These are phyloP conservation scores for Arthroderma uncinatum DNA, from an alignment of 2,329 filamentous ascomycete species.

Conservation along the genomic window DNA sequence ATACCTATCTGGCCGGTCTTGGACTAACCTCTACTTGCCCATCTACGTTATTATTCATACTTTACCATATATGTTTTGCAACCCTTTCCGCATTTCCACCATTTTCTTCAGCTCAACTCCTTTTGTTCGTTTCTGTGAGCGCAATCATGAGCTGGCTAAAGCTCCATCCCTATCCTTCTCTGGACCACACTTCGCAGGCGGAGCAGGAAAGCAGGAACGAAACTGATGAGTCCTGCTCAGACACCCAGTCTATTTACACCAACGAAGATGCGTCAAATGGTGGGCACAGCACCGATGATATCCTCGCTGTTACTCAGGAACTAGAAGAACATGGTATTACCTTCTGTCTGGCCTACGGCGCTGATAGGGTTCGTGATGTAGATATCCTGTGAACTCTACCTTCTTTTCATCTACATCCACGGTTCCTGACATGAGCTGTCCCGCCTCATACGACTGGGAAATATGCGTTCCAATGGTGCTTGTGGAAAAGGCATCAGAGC, in stretches of 20 bases:
- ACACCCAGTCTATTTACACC: conserved; percentile 8
- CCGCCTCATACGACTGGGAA: conserved; percentile 20
- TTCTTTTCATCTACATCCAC: background rate
- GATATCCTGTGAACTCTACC: conserved; percentile 11
- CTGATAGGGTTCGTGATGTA: conserved; percentile 21
- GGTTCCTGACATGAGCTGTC: background rate
- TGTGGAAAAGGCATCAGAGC: conserved; percentile 17
- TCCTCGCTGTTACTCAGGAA: conserved; percentile 20
- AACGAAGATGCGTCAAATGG: conserved; percentile 13
- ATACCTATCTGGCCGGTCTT: no score
- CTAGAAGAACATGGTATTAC: conserved; percentile 22
- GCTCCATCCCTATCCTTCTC: background rate
- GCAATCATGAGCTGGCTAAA: background rate
- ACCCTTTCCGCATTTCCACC: no score
- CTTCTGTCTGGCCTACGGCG: conserved; percentile 23
- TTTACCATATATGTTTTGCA: no score
- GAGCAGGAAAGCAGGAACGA: background rate
- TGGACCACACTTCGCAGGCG: background rate
- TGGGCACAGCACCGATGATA: conserved; percentile 20
- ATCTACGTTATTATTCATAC: no score
- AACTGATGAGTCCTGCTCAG: background rate
- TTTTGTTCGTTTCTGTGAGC: no score
- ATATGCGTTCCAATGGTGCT: conserved; percentile 20
- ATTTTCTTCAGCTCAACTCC: no score
- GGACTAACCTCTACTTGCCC: no score